Conservation (phyloP, 768 basidiomycete species). For the Tylopilus rubrobrunneus region DNA sequence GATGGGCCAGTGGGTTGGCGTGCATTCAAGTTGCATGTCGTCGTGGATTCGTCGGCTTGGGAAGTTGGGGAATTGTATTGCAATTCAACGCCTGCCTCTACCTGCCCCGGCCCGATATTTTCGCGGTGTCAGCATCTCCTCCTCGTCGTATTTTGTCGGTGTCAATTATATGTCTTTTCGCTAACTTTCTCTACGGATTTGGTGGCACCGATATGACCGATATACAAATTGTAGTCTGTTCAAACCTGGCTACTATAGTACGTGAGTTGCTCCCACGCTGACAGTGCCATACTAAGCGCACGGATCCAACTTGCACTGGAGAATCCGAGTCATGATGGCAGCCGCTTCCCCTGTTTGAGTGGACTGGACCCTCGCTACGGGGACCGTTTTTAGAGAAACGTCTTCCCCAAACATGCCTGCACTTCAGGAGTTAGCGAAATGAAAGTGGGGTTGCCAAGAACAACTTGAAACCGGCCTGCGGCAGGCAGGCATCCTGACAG, state of each 20-base stretch:
- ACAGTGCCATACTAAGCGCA: too few species aligned
- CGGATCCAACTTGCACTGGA: too few species aligned
- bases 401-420: neutral
- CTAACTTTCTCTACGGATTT: neutral
- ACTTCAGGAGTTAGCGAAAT: neutral
- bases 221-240: too few species aligned
- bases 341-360: neutral
- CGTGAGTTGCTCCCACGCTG: too few species aligned
- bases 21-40: neutral
- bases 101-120: neutral
- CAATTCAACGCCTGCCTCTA: too few species aligned
- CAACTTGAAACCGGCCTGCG: too few species aligned
- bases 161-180: neutral
- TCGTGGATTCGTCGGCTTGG: neutral
- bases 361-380: neutral
- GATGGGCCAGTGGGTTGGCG: too few species aligned
- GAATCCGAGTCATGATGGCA: too few species aligned
- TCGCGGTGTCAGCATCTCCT: neutral
- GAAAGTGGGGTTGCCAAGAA: neutral
- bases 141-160: neutral
- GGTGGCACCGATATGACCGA: too few species aligned
- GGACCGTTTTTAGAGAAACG: neutral
- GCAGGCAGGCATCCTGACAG: too few species aligned
- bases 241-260: too few species aligned
- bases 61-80: too few species aligned